Percentiles rank a stretch among this genome's conserved stretches.
These are phyloP conservation scores for Fusarium sp. DNA, from an alignment of 2,329 filamentous ascomycete genomes.

Conservation along the genomic window DNA sequence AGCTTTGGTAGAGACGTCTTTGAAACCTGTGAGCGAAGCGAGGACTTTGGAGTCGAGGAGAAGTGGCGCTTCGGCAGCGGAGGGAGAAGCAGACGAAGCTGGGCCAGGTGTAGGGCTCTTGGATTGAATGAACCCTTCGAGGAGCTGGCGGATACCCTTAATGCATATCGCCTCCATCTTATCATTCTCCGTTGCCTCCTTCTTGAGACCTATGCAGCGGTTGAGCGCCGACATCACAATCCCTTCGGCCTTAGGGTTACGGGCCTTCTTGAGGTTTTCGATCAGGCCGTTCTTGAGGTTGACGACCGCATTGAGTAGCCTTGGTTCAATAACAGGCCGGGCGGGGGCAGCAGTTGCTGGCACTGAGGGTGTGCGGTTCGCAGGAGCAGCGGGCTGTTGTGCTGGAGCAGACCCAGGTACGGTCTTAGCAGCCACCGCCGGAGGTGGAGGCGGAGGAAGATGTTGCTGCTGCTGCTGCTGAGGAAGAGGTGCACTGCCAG, in stretches of 20 bases:
- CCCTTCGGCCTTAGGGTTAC: slow-evolving; percentile 60
- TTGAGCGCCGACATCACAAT: slow-evolving; percentile 69
- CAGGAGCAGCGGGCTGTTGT: slow-evolving; percentile 37
- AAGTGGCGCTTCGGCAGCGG: slow-evolving; percentile 44
- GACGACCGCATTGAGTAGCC: slow-evolving; percentile 59
- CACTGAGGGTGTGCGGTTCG: slow-evolving; percentile 47
- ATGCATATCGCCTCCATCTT: slow-evolving; percentile 64
- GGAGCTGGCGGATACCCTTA: slow-evolving; percentile 59
- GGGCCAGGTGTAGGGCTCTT: slow-evolving; percentile 54
- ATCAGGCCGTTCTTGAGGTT: slow-evolving; percentile 64
- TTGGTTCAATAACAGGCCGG: slow-evolving; percentile 61
- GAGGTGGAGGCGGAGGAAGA: slow-evolving; percentile 23
- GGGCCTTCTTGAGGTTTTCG: slow-evolving; percentile 61
- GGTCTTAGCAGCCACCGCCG: slow-evolving; percentile 39
- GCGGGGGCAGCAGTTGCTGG: slow-evolving; percentile 47
- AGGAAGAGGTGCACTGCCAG: slow-evolving; percentile 11
- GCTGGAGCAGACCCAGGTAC: slow-evolving; percentile 35
- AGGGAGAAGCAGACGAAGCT: slow-evolving; percentile 44
- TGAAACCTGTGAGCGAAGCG: slow-evolving; percentile 61
- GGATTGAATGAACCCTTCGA: slow-evolving; percentile 60
- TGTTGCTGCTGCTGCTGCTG: slow-evolving; percentile 28
- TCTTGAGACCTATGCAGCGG: slow-evolving; percentile 64
- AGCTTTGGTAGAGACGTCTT: slow-evolving; percentile 61
- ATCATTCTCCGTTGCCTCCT: slow-evolving; percentile 60
- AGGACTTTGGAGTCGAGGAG: slow-evolving; percentile 60